These are phyloP conservation scores for Clonostachys sp. DNA, from an alignment of 2,329 filamentous ascomycete species.

Conservation along the genomic window DNA sequence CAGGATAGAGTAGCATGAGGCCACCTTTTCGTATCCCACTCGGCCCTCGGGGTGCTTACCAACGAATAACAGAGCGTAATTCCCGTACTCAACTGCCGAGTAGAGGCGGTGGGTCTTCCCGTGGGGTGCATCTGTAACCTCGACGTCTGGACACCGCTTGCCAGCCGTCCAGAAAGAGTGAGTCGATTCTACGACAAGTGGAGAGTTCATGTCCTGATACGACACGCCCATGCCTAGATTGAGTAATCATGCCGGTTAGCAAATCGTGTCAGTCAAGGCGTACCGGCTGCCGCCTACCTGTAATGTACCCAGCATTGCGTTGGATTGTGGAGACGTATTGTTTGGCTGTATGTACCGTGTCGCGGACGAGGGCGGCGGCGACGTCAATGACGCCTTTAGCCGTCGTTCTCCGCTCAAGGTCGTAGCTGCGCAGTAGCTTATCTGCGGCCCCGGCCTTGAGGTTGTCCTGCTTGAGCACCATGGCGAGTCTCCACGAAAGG, in stretches of 20 bases:
- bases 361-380: slow-evolving; percentile 37
- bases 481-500: slow-evolving; percentile 34
- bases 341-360: slow-evolving; percentile 35
- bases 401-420: slow-evolving; percentile 34
- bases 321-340: slow-evolving; percentile 41
- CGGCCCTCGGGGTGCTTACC: slow-evolving; percentile 4
- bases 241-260: neutral
- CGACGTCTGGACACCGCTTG: slow-evolving; percentile 28
- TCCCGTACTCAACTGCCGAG: slow-evolving; percentile 20
- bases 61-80: slow-evolving; percentile 18
- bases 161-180: slow-evolving; percentile 30
- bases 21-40: slow-evolving; percentile 4
- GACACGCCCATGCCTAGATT: slow-evolving; percentile 32
- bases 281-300: slow-evolving; percentile 19
- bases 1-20: neutral
- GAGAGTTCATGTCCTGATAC: slow-evolving; percentile 26
- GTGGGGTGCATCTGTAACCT: slow-evolving; percentile 8
- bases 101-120: slow-evolving; percentile 19
- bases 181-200: slow-evolving; percentile 22
- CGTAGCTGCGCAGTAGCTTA: slow-evolving; percentile 33
- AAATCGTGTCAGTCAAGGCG: neutral
- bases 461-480: slow-evolving; percentile 13
- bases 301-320: slow-evolving; percentile 42
- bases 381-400: slow-evolving; percentile 40
- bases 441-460: slow-evolving; percentile 11